Conservation (phyloP, 139 green algal genomes). For the Chlorella ohadii region DNA sequence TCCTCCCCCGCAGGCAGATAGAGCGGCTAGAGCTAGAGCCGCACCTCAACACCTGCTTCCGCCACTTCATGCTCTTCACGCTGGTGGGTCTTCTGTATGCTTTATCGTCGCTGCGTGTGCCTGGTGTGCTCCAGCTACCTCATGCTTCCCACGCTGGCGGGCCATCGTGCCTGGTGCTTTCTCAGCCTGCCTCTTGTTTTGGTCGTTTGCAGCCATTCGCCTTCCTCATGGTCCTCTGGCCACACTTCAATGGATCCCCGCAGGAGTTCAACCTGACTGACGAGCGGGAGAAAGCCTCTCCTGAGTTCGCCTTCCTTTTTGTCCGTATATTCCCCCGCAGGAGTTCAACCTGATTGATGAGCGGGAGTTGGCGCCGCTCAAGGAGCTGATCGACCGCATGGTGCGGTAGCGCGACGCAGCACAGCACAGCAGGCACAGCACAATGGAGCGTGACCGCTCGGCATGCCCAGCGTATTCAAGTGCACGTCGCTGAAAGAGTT, state of each 20-base stretch:
- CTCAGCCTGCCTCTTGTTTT: too few relatives aligned
- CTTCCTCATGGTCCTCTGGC: too few relatives aligned
- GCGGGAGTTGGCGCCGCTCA: slow-evolving; percentile 92
- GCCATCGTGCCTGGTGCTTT: neutral
- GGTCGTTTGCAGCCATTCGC: too few relatives aligned
- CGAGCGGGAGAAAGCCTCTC: too few relatives aligned
- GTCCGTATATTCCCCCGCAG: slow-evolving; percentile 25
- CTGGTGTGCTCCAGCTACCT: slow-evolving; percentile 97
- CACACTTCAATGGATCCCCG: too few relatives aligned
- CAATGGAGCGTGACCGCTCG: too few relatives aligned
- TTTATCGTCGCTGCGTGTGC: too few relatives aligned
- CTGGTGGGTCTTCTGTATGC: neutral
- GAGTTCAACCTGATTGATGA: slow-evolving; percentile 86
- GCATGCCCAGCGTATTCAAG: too few relatives aligned
- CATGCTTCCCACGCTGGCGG: slow-evolving; percentile 85
- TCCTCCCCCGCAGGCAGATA: slow-evolving; percentile 46
- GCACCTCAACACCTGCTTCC: slow-evolving; percentile 99
- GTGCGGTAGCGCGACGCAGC: slow-evolving; percentile 22
- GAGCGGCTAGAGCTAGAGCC: slow-evolving; percentile 84
- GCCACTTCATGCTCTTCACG: slow-evolving; percentile 99
- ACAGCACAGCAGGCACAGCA: too few relatives aligned
- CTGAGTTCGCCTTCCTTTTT: neutral
- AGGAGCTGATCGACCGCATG: slow-evolving; percentile 95
- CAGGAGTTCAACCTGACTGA: too few relatives aligned
- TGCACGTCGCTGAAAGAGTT: too few relatives aligned